These are phyloP conservation scores for Jatropha multifida DNA, from an alignment of 441 rosid genomes.

Conservation along the genomic window DNA sequence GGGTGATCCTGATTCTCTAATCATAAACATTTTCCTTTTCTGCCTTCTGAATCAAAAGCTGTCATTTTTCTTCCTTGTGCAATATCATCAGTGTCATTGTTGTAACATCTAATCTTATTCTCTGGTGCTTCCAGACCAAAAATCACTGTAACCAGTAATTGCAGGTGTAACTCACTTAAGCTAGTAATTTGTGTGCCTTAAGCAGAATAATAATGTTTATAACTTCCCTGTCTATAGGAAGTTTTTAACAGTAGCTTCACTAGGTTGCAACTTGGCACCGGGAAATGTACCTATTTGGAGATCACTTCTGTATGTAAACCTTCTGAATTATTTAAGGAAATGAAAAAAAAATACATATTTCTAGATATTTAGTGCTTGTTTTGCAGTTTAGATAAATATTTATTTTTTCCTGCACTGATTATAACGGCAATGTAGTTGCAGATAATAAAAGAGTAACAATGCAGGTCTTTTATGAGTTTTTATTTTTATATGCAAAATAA, in stretches of 20 bases:
- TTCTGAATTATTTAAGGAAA: constrained; percentile 15
- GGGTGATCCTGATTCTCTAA: constrained; percentile 31
- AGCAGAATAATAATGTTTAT: constrained; percentile 25
- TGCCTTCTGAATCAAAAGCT: background rate
- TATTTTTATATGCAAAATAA: too few species aligned
- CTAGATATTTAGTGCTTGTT: background rate
- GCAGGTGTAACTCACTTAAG: constrained; percentile 14
- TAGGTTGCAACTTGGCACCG: constrained; percentile 27
- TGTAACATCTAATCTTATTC: constrained; percentile 35
- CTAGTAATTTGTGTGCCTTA: constrained; percentile 19
- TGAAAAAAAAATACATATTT: background rate
- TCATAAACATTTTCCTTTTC: background rate
- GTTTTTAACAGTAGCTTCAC: constrained; percentile 18
- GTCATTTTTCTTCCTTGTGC: constrained; percentile 15
- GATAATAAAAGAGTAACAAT: too few species aligned
- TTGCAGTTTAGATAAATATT: background rate
- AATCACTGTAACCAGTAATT: constrained; percentile 29
- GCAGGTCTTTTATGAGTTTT: too few species aligned
- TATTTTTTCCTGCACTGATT: too few species aligned
- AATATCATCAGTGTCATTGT: constrained; percentile 30
- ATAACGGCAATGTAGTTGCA: too few species aligned
- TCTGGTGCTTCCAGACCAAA: constrained; percentile 43
- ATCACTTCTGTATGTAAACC: constrained; percentile 30
- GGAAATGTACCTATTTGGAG: constrained; percentile 30
- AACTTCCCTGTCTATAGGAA: constrained; percentile 25